Evolutionary conservation across 2,329 filamentous ascomycete genomes (phyloP), one percentile per base, ranked within the genome.

Genomic region (Pseudophaeomoniella oleicola): DNA sequence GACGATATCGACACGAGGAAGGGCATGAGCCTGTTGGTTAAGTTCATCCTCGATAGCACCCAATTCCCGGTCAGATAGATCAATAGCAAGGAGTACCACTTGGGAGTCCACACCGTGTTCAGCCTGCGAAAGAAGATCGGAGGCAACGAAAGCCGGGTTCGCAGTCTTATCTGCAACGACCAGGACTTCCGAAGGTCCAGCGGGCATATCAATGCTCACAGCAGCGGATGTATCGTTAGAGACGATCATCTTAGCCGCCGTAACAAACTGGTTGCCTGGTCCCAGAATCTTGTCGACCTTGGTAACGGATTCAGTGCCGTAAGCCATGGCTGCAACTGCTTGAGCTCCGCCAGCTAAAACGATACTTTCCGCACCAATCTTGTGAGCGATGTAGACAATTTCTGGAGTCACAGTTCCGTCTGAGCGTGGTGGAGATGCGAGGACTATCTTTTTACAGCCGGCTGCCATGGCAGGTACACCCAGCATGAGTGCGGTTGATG

Each of bases 231-330:
- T 96, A 56, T 98, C 90, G 58, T 98, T 98, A 59, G 81, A 84
- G 31, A 98, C 90, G 49, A 87, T 72, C 90, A 98, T 98, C 72
- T 98, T 98, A 36, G 84, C 90, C 1, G 90, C 90, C 0, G 90
- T 98, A 30, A 98, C 90, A 54, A 96, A 98, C 59, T 96, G 90
- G 62, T 98, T 98, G 22, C 90, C 90, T 2, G 90, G 90, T 0
- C 90, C 90, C 10, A 96, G 75, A 48, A 98, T 94, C 73, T 98
- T 98, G 69, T 98, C 90, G 5, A 98, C 90, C 66, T 98, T 98
- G 58, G 69, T 83, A 35, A 98, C 76, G 48, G 78, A 88, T 60
- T 94, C 81, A 1, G 90, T 98, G 34, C 90, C 90, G 61, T 98
- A 98, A 2, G 90, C 90, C 79, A 98, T 81, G 34, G 90, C 90